phyloP scores from a whole-genome alignment of 2,329 filamentous ascomycete species.

The Sclerotinia subarctica region DNA sequence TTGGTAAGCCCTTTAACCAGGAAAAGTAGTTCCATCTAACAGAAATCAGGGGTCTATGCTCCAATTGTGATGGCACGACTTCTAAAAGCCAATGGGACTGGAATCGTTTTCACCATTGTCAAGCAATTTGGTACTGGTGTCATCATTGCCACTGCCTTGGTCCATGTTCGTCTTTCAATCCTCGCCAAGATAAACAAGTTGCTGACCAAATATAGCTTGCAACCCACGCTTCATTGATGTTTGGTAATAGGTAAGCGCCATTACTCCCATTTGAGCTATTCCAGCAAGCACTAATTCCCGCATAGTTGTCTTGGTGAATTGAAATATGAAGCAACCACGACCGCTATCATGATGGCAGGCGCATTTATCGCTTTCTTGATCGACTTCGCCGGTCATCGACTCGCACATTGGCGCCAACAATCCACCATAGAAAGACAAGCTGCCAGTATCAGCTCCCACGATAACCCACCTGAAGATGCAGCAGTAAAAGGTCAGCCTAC shows the following conservation, averaged over 20 bases:
- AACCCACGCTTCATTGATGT: conserved; percentile 71
- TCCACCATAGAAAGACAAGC: background rate
- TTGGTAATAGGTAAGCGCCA: conserved; percentile 38
- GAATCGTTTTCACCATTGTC: conserved; percentile 38
- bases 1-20: background rate
- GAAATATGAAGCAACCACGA: conserved; percentile 64
- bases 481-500: background rate
- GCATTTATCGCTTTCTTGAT: conserved; percentile 69
- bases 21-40: background rate
- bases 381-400: conserved; percentile 63
- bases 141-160: conserved; percentile 67
- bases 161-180: conserved; percentile 52
- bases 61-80: background rate
- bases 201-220: conserved; percentile 52
- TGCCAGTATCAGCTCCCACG: background rate
- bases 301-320: conserved; percentile 59
- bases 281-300: background rate
- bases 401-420: conserved; percentile 54
- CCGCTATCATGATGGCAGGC: conserved; percentile 71
- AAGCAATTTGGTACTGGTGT: conserved; percentile 75
- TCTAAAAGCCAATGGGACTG: background rate
- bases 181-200: background rate
- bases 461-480: background rate
- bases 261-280: background rate
- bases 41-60: background rate